phyloP scores from a whole-genome alignment of 345 rosid genomes.

The Linum trigynum region DNA sequence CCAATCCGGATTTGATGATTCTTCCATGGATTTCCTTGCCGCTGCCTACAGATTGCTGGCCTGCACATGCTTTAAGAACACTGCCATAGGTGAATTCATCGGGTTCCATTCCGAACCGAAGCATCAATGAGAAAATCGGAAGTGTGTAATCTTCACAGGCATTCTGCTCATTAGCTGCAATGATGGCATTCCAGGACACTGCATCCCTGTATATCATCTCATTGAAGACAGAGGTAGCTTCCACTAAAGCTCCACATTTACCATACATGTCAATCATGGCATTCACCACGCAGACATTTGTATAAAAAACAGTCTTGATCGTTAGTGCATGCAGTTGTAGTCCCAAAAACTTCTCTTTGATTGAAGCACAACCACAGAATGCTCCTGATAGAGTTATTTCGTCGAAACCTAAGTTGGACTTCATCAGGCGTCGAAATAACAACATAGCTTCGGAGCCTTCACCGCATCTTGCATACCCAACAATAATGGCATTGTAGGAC shows the following conservation, averaged over 20 bases:
- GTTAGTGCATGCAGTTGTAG: slow-evolving; percentile 62
- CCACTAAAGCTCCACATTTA: slow-evolving; percentile 63
- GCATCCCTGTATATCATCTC: slow-evolving; percentile 74
- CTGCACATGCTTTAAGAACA: slow-evolving; percentile 72
- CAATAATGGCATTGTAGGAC: slow-evolving; percentile 75
- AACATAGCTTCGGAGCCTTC: slow-evolving; percentile 53
- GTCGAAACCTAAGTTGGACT: slow-evolving; percentile 55
- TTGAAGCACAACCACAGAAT: slow-evolving; percentile 67
- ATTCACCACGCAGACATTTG: slow-evolving; percentile 60
- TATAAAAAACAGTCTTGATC: slow-evolving; percentile 38
- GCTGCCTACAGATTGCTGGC: slow-evolving; percentile 38
- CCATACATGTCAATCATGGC: slow-evolving; percentile 89
- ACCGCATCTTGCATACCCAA: slow-evolving; percentile 52
- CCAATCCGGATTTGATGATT: slow-evolving; percentile 64
- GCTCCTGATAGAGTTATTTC: slow-evolving; percentile 83
- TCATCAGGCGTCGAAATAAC: slow-evolving; percentile 42
- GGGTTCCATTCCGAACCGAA: slow-evolving; percentile 52
- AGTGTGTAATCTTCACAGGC: slow-evolving; percentile 48
- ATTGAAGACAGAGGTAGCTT: slow-evolving; percentile 49
- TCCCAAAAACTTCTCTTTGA: slow-evolving; percentile 56
- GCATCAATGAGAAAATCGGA: slow-evolving; percentile 54
- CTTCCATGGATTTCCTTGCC: slow-evolving; percentile 72
- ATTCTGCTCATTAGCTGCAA: slow-evolving; percentile 79
- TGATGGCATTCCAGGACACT: slow-evolving; percentile 89
- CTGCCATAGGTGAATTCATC: slow-evolving; percentile 95